Percentiles rank a stretch among this genome's conserved stretches.
These are phyloP conservation scores for Leishmania gerbilli DNA, from an alignment of 208 protist species.

Conservation along the genomic window DNA sequence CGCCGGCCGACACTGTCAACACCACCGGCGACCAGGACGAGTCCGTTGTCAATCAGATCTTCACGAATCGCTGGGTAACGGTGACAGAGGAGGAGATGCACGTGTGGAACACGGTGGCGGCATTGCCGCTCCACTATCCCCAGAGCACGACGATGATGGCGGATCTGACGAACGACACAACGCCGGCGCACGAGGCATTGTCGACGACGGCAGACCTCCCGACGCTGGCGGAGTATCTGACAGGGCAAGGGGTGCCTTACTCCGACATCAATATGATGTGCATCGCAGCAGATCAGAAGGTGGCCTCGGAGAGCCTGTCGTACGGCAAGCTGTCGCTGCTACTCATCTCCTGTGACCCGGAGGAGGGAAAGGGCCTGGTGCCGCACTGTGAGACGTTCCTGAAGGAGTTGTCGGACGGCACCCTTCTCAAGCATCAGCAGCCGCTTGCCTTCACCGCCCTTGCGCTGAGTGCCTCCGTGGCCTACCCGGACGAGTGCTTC, in stretches of 20 bases:
- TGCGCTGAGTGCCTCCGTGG: conserved; percentile 64
- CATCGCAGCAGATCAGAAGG: conserved; percentile 68
- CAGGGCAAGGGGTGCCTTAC: conserved; percentile 29
- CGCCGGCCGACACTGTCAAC: conserved; percentile 17
- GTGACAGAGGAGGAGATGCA: conserved; percentile 61
- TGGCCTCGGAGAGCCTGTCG: conserved; percentile 60
- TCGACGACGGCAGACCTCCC: conserved; percentile 29
- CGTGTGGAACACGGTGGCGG: conserved; percentile 64
- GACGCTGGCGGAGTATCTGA: conserved; percentile 56
- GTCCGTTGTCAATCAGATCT: conserved; percentile 51
- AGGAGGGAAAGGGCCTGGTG: conserved; percentile 35
- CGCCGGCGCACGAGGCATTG: conserved; percentile 21
- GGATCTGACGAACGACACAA: conserved; percentile 29
- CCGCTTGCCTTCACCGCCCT: conserved; percentile 64
- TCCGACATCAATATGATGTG: conserved; percentile 74
- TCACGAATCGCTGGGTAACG: conserved; percentile 55
- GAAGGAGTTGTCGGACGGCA: conserved; percentile 41
- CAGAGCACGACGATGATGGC: conserved; percentile 39
- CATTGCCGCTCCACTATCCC: conserved; percentile 59
- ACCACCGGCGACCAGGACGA: conserved; percentile 24
- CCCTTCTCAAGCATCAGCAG: conserved; percentile 43
- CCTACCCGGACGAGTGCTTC: conserved; percentile 59
- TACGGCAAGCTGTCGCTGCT: conserved; percentile 77
- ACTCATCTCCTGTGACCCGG: conserved; percentile 57
- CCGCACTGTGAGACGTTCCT: conserved; percentile 33